Evolutionary conservation across 176 grass and related monocot genomes (phyloP).

Genomic region (Tillandsia fasciculata): DNA sequence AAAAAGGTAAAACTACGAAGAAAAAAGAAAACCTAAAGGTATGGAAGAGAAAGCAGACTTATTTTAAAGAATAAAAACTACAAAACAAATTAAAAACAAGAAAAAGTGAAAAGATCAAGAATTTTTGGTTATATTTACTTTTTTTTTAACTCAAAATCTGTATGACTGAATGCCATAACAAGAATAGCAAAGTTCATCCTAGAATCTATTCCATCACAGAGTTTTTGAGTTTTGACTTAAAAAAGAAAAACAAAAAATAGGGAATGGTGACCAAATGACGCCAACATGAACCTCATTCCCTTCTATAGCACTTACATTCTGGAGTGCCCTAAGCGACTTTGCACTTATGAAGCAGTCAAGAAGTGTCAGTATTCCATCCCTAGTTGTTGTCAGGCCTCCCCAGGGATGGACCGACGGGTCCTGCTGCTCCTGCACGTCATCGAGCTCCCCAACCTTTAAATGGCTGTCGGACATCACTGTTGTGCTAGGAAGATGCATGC

Average conservation of each 20-base stretch:
- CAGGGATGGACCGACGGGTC: constrained; percentile 72
- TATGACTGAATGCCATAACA: not conserved
- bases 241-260: too few relatives aligned
- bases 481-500: constrained; percentile 20
- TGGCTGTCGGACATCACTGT: constrained; percentile 20
- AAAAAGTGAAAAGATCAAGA: too few relatives aligned
- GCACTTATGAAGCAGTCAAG: constrained; percentile 76
- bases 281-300: too few relatives aligned
- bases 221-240: too few relatives aligned
- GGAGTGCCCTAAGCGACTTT: constrained; percentile 55
- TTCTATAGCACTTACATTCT: constrained; percentile 58
- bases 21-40: not conserved
- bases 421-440: constrained; percentile 49
- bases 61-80: not conserved
- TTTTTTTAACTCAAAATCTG: too few relatives aligned
- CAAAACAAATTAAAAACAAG: not conserved
- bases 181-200: not conserved
- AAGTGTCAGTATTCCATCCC: constrained; percentile 78
- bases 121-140: too few relatives aligned
- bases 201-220: too few relatives aligned
- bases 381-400: constrained; percentile 78
- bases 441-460: constrained; percentile 18
- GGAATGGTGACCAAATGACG: too few relatives aligned
- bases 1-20: not conserved
- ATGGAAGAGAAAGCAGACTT: not conserved